A percentile compares a stretch with the other conserved stretches of the same genome.
Evolutionary conservation across 345 rosid species (phyloP).

Genomic region (Kernera saxatilis): DNA sequence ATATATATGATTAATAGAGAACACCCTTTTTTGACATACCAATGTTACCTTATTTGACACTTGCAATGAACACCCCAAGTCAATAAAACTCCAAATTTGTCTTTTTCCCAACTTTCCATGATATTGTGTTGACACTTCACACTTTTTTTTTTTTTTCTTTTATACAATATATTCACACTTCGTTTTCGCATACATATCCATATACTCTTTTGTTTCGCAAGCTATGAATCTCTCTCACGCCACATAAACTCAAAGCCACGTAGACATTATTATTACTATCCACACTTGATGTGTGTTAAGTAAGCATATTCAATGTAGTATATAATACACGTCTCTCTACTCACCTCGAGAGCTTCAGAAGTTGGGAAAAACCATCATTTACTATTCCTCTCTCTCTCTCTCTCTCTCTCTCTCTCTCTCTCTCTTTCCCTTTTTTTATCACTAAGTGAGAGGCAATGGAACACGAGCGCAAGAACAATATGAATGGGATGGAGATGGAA

Average conservation of each 20-base stretch:
- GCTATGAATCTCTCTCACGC: neutral
- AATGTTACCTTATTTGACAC: neutral
- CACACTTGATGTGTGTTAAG: neutral
- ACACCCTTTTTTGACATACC: neutral
- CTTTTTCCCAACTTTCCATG: neutral
- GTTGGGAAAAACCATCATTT: neutral
- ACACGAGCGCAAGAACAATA: constrained; percentile 8
- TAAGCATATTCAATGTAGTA: neutral
- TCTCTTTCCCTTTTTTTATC: neutral
- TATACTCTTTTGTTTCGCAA: neutral
- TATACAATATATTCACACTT: neutral
- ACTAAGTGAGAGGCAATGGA: neutral
- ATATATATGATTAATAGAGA: too few relatives aligned
- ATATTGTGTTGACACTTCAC: constrained; percentile 6
- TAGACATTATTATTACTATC: neutral
- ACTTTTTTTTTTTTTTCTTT: neutral
- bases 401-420: neutral
- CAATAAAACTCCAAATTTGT: neutral
- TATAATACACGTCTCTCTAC: constrained; percentile 3
- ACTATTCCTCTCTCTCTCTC: neutral
- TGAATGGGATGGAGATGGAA: constrained; percentile 29
- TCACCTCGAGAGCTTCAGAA: neutral
- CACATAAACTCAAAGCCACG: constrained; percentile 15
- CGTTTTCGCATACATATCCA: neutral
- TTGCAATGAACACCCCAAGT: neutral